These are phyloP conservation scores for Fusarium duplospermum DNA, from an alignment of 2,329 filamentous ascomycete genomes.

Conservation along the genomic window DNA sequence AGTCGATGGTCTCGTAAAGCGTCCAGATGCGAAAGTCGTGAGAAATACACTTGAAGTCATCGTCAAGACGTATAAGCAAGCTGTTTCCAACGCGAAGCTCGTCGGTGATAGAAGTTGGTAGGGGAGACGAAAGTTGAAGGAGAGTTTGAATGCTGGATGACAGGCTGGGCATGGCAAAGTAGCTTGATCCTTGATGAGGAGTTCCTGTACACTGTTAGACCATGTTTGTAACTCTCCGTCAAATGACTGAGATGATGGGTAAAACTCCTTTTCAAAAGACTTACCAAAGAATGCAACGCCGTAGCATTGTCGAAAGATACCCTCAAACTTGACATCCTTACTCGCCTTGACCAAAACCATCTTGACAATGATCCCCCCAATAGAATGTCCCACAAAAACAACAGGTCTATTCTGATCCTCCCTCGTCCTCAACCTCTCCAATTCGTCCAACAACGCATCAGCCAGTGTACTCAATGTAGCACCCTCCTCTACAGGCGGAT, in stretches of 20 bases:
- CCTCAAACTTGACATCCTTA: constrained; percentile 51
- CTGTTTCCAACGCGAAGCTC: constrained; percentile 63
- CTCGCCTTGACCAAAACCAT: constrained; percentile 63
- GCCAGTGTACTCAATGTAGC: constrained; percentile 57
- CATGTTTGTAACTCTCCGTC: rapidly evolving
- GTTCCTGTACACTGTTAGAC: constrained; percentile 55
- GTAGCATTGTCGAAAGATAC: constrained; percentile 67
- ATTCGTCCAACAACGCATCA: constrained; percentile 58
- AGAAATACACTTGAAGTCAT: constrained; percentile 66
- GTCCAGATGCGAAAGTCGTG: constrained; percentile 72
- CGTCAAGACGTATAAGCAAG: constrained; percentile 61
- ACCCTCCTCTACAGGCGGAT: constrained; percentile 56
- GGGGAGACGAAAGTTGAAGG: constrained; percentile 61
- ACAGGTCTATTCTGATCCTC: constrained; percentile 60
- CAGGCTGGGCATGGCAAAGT: constrained; percentile 69
- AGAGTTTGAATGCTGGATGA: constrained; percentile 64
- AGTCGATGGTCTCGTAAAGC: constrained; percentile 72
- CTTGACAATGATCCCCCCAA: constrained; percentile 71
- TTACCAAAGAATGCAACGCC: constrained; percentile 70
- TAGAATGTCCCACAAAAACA: constrained; percentile 70
- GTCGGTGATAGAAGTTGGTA: constrained; percentile 62
- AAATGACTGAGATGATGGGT: constrained; percentile 46
- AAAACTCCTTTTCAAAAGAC: constrained; percentile 25
- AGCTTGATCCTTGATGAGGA: constrained; percentile 72
- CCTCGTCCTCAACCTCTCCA: constrained; percentile 50